These are phyloP conservation scores for Aspergillus quadrilineatus DNA, from an alignment of 2,329 filamentous ascomycete genomes.

Conservation along the genomic window DNA sequence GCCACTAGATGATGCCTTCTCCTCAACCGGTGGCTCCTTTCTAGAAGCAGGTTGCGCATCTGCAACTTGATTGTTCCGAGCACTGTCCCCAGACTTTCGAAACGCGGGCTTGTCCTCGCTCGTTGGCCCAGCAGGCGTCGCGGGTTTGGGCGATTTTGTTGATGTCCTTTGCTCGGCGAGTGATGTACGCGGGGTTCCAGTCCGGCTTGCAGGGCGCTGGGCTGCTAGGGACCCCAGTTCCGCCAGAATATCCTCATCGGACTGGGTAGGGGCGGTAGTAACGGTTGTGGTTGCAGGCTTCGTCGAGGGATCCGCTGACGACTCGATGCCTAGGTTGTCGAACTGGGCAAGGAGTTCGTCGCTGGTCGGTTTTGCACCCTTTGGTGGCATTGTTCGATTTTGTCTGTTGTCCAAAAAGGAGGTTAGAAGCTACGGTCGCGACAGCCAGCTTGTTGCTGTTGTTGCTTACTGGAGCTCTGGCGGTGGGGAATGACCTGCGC, in stretches of 20 bases:
- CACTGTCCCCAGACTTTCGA: conserved; percentile 77
- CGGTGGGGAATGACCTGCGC: conserved; percentile 30
- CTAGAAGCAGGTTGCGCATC: conserved; percentile 32
- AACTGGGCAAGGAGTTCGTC: conserved; percentile 53
- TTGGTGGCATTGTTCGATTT: conserved; percentile 34
- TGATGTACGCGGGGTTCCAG: conserved; percentile 73
- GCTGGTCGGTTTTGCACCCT: conserved; percentile 43
- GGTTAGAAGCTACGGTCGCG: conserved; percentile 19
- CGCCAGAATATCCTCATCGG: conserved; percentile 74
- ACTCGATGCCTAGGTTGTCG: conserved; percentile 46
- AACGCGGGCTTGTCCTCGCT: conserved; percentile 63
- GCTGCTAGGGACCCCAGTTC: conserved; percentile 80
- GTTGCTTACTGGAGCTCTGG: conserved; percentile 13
- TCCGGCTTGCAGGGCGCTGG: conserved; percentile 67
- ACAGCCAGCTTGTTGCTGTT: neutral
- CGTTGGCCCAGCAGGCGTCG: conserved; percentile 50
- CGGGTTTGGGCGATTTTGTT: conserved; percentile 55
- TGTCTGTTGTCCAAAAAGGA: conserved; percentile 1
- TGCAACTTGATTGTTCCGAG: conserved; percentile 68
- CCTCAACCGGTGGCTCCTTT: conserved; percentile 40
- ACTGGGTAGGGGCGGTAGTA: conserved; percentile 26
- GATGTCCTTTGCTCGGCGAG: conserved; percentile 51
- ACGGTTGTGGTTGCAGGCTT: conserved; percentile 27
- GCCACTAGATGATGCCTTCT: conserved; percentile 46
- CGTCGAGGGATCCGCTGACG: conserved; percentile 28